Evolutionary conservation across 2,329 filamentous ascomycete species (phyloP).

Genomic region (Tolypocladium sp.): DNA sequence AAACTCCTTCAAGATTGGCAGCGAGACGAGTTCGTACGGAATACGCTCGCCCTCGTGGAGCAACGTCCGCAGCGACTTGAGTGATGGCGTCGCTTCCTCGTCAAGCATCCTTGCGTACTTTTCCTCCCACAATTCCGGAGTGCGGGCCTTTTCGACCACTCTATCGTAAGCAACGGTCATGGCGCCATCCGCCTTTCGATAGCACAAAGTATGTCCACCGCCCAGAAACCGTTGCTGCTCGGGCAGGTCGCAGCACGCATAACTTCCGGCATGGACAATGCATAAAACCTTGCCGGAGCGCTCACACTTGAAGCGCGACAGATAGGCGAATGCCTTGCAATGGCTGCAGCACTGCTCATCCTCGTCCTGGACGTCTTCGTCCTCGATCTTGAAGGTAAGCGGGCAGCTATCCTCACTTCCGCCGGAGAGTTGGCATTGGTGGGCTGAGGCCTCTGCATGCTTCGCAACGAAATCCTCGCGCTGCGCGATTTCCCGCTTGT

Average conservation of each 20-base stretch:
- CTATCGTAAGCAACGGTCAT: constrained; percentile 61
- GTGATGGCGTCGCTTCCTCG: constrained; percentile 72
- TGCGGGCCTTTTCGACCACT: constrained; percentile 74
- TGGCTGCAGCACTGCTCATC: constrained; percentile 89
- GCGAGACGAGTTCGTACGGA: constrained; percentile 75
- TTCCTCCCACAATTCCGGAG: constrained; percentile 82
- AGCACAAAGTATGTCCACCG: constrained; percentile 64
- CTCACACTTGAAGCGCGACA: constrained; percentile 82
- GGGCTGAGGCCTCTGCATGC: constrained; percentile 46
- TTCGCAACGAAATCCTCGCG: constrained; percentile 60
- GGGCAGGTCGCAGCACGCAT: constrained; percentile 67
- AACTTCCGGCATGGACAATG: constrained; percentile 68
- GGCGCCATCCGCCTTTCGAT: constrained; percentile 65
- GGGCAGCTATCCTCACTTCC: constrained; percentile 44
- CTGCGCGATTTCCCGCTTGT: constrained; percentile 60
- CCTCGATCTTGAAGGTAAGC: constrained; percentile 55
- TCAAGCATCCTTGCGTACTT: constrained; percentile 81
- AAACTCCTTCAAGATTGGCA: constrained; percentile 75
- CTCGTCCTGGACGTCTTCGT: constrained; percentile 75
- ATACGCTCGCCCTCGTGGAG: constrained; percentile 94
- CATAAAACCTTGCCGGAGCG: constrained; percentile 77
- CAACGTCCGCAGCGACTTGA: constrained; percentile 77
- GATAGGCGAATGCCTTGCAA: constrained; percentile 86
- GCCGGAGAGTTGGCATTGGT: constrained; percentile 38
- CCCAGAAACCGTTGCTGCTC: constrained; percentile 60